Base-by-base conservation (phyloP, 2,329 filamentous ascomycete species). In the Paracoccidioides lutzii region DNA sequence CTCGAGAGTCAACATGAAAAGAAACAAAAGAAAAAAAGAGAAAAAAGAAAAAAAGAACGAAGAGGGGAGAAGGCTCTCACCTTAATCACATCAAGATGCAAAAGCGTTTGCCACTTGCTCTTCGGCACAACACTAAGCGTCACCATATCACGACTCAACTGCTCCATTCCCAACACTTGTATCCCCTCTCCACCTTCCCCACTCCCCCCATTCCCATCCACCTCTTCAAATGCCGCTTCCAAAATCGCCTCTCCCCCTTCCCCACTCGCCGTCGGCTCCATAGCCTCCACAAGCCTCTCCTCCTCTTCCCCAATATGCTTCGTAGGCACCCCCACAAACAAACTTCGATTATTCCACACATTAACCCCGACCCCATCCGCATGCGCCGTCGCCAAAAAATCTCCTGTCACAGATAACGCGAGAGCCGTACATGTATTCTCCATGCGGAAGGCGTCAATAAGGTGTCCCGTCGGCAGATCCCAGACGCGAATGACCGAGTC, bases 391-490 rank as follows among this genome's bases (percentile, higher is more conserved):
- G 93, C 93, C n/a, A 98, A 79, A 64, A 90, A 97, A 66, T 98
- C 93, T 12, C 91, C 93, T 0, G 89, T 95, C 1, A 78, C 78
- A 0, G 93, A 95, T 76, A 97, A 95, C 6, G 90, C 83, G 10
- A 98, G 76, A 2, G 89, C 85, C 14, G 84, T 93, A 68, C 90
- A 95, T 9, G 85, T 83, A 54, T 80, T 85, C 55, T 84, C 82
- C 4, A 94, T 80, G 57, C 83, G 83, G 71, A 98, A 90, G 2
- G 88, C 88, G 67, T 98, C 93, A 59, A 98, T 93, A 12, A 98
- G 78, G 71, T 98, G 91, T 32, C 90, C 91, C 0, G 94, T 98
- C 0, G 93, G 89, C 33, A 98, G 76, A 73, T 98, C 94, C 90
- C 93, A 98, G 6, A 97, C 82, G 44, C 93, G 82, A 52, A 96